These are phyloP conservation scores for Ramaria rubella DNA, from an alignment of 768 basidiomycete species.

Conservation along the genomic window DNA sequence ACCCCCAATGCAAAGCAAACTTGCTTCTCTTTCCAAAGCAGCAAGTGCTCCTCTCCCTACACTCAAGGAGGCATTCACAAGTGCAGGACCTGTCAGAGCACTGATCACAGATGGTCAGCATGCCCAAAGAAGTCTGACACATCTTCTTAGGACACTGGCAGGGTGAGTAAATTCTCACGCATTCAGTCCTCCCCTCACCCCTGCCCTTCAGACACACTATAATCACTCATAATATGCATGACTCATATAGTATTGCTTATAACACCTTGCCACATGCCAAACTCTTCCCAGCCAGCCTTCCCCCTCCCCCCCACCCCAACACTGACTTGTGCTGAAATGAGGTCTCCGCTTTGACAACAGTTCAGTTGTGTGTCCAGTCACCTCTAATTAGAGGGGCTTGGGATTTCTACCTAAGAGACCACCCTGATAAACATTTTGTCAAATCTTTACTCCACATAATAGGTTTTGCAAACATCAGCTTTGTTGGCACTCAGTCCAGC, in stretches of 20 bases:
- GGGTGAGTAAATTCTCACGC: neutral
- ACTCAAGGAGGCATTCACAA: neutral
- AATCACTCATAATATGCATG: neutral
- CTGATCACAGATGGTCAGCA: neutral
- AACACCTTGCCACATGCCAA: neutral
- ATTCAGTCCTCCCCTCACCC: neutral
- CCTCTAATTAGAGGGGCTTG: conserved; percentile 1
- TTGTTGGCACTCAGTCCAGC: conserved; percentile 9
- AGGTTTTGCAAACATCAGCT: no score
- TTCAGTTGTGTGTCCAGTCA: neutral
- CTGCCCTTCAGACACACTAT: neutral
- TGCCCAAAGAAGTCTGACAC: neutral
- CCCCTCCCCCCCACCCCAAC: conserved; percentile 6
- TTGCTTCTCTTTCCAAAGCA: no score
- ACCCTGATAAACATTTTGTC: conserved; percentile 11
- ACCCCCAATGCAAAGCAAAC: neutral
- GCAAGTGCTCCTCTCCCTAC: neutral
- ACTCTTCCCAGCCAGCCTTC: neutral
- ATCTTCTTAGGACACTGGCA: neutral
- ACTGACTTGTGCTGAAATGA: conserved; percentile 8
- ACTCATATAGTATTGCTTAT: neutral
- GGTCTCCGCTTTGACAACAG: neutral
- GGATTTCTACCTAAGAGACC: conserved; percentile 6
- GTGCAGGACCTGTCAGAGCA: neutral
- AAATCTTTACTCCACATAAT: no score